Evolutionary conservation across 345 rosid genomes (phyloP), one percentile per base, ranked within the genome.

Genomic region (Hibiscus trionum): DNA sequence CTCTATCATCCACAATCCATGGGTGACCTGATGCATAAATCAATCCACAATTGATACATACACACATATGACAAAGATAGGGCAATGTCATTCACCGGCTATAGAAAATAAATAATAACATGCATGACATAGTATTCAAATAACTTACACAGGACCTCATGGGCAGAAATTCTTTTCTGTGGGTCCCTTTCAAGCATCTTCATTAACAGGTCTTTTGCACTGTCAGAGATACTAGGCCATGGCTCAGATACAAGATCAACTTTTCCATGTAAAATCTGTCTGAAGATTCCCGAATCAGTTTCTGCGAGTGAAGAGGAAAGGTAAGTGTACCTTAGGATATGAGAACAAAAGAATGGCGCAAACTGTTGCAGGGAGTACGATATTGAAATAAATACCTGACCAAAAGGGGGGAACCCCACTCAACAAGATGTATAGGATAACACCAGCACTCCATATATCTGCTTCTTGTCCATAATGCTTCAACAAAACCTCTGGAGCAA

Each of bases 361-460:
- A 67, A 49, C 58, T n/a, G 70, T 17, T 57, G 14, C 24, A 10
- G 62, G 31, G 31, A 69, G 65, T 37, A 73, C 12, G 4, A 26
- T 24, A 65, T 29, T 39, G 46, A 17, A 49, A 58, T 57, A 49
- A 24, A 15, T 72, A 90, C 99, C 99, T 70, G 97, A 96, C 96
- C 97, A 92, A 72, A 95, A 95, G 26, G 99, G 97, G 3, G 99
- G 99, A 82, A 92, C 96, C 8, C 99, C 97, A 69, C 93, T 86
- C 61, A 95, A 80, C 82, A 95, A 86, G 80, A 94, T 94, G 85
- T 94, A 94, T 16, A 91, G 93, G 73, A 94, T 94, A 70, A 94
- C 98, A 73, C 97, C 97, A 15, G 93, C 97, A 57, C 97, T 95
- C 99, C 99, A 92, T 66, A 95, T 93, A 65, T 95, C 99, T 70